Evolutionary conservation across 192 early-diverging fungal genomes (phyloP), one percentile per base, ranked within the genome.

Genomic region (Phlyctochytrium bullatum): DNA sequence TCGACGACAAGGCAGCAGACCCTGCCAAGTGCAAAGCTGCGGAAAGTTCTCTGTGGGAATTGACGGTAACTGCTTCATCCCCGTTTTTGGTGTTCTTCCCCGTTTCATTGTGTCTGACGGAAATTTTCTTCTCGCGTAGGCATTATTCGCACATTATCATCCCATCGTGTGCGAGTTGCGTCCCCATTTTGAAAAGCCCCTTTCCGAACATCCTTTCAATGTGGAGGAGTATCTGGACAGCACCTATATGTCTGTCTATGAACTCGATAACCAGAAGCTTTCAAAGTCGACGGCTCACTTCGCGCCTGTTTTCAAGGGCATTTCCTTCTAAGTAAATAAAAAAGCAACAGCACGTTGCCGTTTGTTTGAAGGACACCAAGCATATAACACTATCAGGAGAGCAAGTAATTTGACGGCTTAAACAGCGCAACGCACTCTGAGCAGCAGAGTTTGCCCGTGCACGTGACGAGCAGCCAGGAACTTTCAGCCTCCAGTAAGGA

Each of bases 151-250:
- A 34, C 97, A 99, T 63, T 96, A 95, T 68, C 87, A 90, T 24
- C 91, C 89, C 51, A 90, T 89, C 67, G 91, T 99, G 2, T 83
- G 93, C 0, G 90, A 89, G 0, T 72, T 99, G 54, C 94, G 92
- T 20, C 83, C 85, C 52, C 84, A 93, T 3, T 98, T 98, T 56
- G 80, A 85, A 72, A 92, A 97, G 63, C 89, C 91, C 31, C 90
- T 99, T 67, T 86, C 89, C 25, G 93, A 94, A 72, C 90, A 91
- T 2, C 74, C 78, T 30, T 99, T 92, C 70, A 84, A 89, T 70
- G 76, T 99, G 59, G 97, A 99, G 74, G 95, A 97, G 73, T 99
- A 97, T 76, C 82, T 98, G 77, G 97, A 99, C 69, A 91, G 94
- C 71, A 93, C 90, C 0, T 83, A 81, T 60, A 36, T 27, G 0